A percentile compares a stretch with the other conserved stretches of the same genome.
These are phyloP conservation scores for Gynandropsis gynandra DNA, from an alignment of 345 rosid genomes.

Conservation along the genomic window DNA sequence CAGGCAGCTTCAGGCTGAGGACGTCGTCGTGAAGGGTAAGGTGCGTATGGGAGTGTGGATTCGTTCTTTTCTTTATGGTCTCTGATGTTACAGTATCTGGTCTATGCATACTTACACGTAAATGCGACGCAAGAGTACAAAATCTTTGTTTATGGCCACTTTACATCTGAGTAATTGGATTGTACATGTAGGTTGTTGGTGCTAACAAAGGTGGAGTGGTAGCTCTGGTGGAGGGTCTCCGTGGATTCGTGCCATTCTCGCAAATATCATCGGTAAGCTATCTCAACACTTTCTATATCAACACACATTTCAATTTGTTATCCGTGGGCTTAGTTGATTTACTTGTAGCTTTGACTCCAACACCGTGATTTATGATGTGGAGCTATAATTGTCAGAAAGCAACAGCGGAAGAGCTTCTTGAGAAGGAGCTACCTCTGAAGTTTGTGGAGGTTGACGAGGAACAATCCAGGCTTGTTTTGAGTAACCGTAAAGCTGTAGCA, in stretches of 20 bases:
- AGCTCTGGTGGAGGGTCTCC: conserved; percentile 72
- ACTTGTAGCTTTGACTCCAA: too few species aligned
- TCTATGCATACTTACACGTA: too few species aligned
- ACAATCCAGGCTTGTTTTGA: conserved; percentile 80
- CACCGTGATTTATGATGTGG: conserved; percentile 8
- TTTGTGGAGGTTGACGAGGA: conserved; percentile 98
- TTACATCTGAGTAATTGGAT: conserved; percentile 5
- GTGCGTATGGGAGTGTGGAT: conserved; percentile 28
- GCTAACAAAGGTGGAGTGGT: conserved; percentile 95
- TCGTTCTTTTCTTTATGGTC: conserved; percentile 7
- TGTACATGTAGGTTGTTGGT: conserved; percentile 52
- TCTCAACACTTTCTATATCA: not conserved
- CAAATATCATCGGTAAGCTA: conserved; percentile 73
- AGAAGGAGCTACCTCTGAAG: conserved; percentile 71
- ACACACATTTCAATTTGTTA: not conserved
- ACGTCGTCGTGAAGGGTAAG: conserved; percentile 84
- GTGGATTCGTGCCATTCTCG: conserved; percentile 93
- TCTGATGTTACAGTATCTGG: conserved; percentile 3
- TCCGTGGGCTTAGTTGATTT: not conserved
- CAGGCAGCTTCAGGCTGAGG: conserved; percentile 96
- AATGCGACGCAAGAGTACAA: too few species aligned
- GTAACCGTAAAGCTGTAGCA: conserved; percentile 97
- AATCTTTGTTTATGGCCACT: not conserved
- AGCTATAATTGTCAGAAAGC: conserved; percentile 45
- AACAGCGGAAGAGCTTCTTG: conserved; percentile 82